Conservation (phyloP, 2,329 filamentous ascomycete genomes). For the Talaromyces albobiverticillius region DNA sequence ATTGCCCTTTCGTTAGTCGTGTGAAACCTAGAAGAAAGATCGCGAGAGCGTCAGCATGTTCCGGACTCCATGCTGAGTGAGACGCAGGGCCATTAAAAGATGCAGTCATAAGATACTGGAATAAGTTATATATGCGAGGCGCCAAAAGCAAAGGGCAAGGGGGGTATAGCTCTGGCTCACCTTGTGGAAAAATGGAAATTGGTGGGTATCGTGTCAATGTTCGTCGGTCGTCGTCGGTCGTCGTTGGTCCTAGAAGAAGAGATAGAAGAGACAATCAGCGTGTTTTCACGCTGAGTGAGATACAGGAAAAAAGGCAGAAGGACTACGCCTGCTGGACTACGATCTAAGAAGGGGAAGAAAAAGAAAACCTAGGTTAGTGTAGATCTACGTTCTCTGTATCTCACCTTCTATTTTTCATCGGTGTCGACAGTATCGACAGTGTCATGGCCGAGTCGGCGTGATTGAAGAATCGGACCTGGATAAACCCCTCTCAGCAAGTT, state of each 20-base stretch:
- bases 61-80: background rate
- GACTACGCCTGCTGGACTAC: background rate
- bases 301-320: background rate
- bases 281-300: background rate
- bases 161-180: background rate
- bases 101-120: background rate
- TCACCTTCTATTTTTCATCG: background rate
- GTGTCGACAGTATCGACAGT: background rate
- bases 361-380: background rate
- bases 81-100: background rate
- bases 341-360: background rate
- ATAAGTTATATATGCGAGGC: background rate
- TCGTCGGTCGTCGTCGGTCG: no score
- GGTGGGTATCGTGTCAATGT: no score
- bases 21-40: background rate
- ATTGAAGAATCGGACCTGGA: background rate
- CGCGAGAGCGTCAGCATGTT: background rate
- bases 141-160: background rate
- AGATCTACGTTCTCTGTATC: background rate
- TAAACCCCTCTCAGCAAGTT: slow-evolving; percentile 7
- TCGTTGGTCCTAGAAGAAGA: no score
- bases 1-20: background rate
- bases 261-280: background rate
- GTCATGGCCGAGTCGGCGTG: no score
- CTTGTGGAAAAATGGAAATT: no score